Evolutionary conservation across 169 alveolate genomes (phyloP).

Genomic region (Plasmodium berghei): DNA sequence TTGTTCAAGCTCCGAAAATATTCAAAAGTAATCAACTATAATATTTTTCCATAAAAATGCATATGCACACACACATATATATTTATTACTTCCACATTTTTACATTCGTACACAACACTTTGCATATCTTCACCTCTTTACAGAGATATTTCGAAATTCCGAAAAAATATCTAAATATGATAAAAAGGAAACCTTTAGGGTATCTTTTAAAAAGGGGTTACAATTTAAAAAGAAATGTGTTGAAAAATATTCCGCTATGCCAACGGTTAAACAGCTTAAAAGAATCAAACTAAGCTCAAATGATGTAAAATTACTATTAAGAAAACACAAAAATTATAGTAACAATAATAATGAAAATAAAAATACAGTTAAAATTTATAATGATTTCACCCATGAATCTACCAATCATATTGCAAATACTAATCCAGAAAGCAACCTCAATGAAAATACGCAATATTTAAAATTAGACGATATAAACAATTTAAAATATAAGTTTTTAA

Average conservation of each 20-base stretch:
- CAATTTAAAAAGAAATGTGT: conserved; percentile 69
- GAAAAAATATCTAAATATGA: conserved; percentile 47
- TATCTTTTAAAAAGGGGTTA: conserved; percentile 51
- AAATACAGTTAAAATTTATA: background rate
- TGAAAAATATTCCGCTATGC: conserved; percentile 20
- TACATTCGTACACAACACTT: background rate
- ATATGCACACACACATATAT: background rate
- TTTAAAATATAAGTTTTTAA: conserved; percentile 59
- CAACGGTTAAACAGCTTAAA: conserved; percentile 5
- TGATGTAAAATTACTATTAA: conserved; percentile 40
- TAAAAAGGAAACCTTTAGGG: conserved; percentile 71
- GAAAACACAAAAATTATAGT: conserved; percentile 14
- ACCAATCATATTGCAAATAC: background rate
- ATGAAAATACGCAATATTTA: background rate
- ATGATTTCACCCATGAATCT: no score
- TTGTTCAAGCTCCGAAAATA: conserved; percentile 67
- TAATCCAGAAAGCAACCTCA: background rate
- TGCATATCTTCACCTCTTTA: background rate
- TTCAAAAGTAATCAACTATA: conserved; percentile 34
- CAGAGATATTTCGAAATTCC: conserved; percentile 63
- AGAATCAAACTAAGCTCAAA: conserved; percentile 51
- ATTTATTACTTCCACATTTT: background rate
- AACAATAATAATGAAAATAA: background rate
- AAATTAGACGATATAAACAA: conserved; percentile 37
- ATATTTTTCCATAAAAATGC: background rate